Base-by-base conservation (phyloP, 1,284 basidiomycete species). In the Rhodofomes roseus region DNA sequence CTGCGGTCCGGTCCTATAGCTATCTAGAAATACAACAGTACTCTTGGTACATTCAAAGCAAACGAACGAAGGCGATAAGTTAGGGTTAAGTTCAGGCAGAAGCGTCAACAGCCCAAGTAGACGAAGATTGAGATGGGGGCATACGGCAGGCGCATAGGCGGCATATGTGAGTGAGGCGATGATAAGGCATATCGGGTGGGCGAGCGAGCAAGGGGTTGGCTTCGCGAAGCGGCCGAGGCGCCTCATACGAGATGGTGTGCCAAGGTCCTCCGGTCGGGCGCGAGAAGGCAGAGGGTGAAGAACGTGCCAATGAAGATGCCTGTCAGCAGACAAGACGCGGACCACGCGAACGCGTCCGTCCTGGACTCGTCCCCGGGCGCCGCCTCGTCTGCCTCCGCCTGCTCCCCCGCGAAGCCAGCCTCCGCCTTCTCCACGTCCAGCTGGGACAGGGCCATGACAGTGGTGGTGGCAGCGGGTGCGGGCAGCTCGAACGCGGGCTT, bases 241-340 rank as follows among this genome's bases (percentile, higher is more conserved):
- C 55, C 34, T 72, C 63, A 75, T 60, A 72, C 71, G 64, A 74
- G 67, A 62, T 73, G 68, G 61, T 69, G 66, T 31, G 69, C 69
- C 57, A 76, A 67, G 62, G 73, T 70, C 53, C 72, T 66, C 56
- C 66, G 67, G 62, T 73, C 73, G 31, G 71, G 70, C 56, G 73
- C 69, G 54, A 74, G 63, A 37, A 73, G 63, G 61, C 72, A 74
- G 37, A 76, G 65, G 54, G 75, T 70, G 62, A 74, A 63, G 63
- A 75, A 73, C 41, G 74, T 70, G 55, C 75, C 75, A 34, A 75
- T 67, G 60, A 75, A 66, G 59, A 76, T 71, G 41, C 74, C 74
- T 11, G 75, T 73, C 60, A 76, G 62, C 59, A 75, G 68, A 61
- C 72, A 72, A 46, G 72, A 75, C 58, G 73, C 72, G 29, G 73